Evolutionary conservation across 2,329 filamentous ascomycete species (phyloP).

Genomic region (Fusarium graminum): DNA sequence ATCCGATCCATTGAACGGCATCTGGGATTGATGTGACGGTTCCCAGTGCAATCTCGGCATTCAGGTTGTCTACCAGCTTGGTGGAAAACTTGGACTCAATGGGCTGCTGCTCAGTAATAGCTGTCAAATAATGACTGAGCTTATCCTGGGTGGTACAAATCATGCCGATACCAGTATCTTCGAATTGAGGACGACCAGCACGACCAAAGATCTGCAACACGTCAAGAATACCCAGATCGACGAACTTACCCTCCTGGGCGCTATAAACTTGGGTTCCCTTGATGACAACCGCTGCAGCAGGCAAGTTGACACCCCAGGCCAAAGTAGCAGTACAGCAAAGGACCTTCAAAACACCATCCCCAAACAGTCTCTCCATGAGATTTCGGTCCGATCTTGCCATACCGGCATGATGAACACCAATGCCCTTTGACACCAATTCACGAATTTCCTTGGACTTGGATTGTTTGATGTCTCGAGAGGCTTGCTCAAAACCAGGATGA

Average conservation of each 20-base stretch:
- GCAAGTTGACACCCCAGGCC: conserved; percentile 98
- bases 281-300: conserved; percentile 95
- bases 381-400: conserved; percentile 96
- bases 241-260: conserved; percentile 94
- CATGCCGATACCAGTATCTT: conserved; percentile 97
- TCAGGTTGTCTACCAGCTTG: conserved; percentile 95
- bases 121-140: conserved; percentile 88
- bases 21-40: conserved; percentile 96
- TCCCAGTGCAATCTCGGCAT: conserved; percentile 92
- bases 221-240: conserved; percentile 95
- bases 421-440: conserved; percentile 88
- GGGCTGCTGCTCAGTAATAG: conserved; percentile 94
- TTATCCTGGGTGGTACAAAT: conserved; percentile 98
- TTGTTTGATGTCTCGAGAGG: conserved; percentile 85
- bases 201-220: conserved; percentile 98
- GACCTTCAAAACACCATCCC: conserved; percentile 92
- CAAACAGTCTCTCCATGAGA: conserved; percentile 92
- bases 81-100: conserved; percentile 97
- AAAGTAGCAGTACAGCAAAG: conserved; percentile 98
- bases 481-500: conserved; percentile 84
- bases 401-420: conserved; percentile 96
- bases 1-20: conserved; percentile 96
- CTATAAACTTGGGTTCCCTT: conserved; percentile 99
- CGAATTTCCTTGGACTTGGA: conserved; percentile 89
- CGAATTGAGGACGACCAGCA: conserved; percentile 96